A percentile compares a stretch with the other conserved stretches of the same genome.
Conservation (phyloP, 139 green algal genomes). For the Chlorella sp. region DNA sequence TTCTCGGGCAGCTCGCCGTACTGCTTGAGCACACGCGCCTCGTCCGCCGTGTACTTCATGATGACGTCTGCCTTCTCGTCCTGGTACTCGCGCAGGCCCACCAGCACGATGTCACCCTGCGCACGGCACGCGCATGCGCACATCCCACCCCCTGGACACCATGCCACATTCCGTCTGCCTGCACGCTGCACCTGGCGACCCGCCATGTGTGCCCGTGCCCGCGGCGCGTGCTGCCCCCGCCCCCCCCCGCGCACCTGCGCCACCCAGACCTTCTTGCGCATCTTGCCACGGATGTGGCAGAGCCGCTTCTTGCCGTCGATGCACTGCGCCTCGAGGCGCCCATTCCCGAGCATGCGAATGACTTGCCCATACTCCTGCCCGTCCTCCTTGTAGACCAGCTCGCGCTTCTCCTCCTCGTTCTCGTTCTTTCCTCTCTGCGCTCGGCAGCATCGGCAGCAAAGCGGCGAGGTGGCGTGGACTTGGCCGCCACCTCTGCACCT, state of each 20-base stretch:
- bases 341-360: conserved; percentile 98
- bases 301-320: conserved; percentile 97
- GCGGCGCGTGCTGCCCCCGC: too few relatives aligned
- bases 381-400: conserved; percentile 99
- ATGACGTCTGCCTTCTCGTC: conserved; percentile 99
- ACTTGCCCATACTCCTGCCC: conserved; percentile 63
- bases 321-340: conserved; percentile 94
- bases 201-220: too few relatives aligned
- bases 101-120: conserved; percentile 92
- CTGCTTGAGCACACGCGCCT: conserved; percentile 74
- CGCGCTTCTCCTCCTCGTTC: conserved; percentile 90
- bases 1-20: conserved; percentile 98
- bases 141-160: not conserved
- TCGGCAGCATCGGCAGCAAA: not conserved
- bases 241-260: conserved; percentile 9
- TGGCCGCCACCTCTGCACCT: too few relatives aligned
- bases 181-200: conserved; percentile 1
- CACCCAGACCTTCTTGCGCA: conserved; percentile 99
- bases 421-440: conserved; percentile 77
- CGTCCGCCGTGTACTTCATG: conserved; percentile 81
- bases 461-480: not conserved
- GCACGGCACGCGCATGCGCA: not conserved
- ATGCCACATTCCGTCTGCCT: too few relatives aligned
- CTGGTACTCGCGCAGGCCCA: conserved; percentile 98
- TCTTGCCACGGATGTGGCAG: conserved; percentile 99